Percentiles rank a stretch among this genome's conserved stretches.
These are phyloP conservation scores for Aphanomyces invadans DNA, from an alignment of 352 stramenopile species.

Conservation along the genomic window DNA sequence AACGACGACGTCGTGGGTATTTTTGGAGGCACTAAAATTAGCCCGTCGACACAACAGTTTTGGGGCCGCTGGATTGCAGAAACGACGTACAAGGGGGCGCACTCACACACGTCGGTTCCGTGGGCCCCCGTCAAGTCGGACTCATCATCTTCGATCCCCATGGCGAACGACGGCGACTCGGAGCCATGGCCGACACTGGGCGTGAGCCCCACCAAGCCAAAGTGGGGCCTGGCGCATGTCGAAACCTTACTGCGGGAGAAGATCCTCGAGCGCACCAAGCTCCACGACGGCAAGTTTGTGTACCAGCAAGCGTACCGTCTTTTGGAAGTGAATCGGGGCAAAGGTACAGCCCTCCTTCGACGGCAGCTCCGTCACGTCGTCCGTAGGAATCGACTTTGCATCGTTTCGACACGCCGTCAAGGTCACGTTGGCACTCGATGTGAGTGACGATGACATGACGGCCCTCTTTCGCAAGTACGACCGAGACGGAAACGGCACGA, in stretches of 20 bases:
- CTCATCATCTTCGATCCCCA: background rate
- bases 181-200: slow-evolving; percentile 21
- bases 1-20: background rate
- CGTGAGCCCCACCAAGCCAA: slow-evolving; percentile 44
- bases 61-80: too few species aligned
- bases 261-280: slow-evolving; percentile 79
- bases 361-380: background rate
- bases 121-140: too few species aligned
- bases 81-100: too few species aligned
- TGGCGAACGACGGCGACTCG: background rate
- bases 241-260: slow-evolving; percentile 78
- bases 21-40: too few species aligned
- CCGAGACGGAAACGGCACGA: slow-evolving; percentile 65
- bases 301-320: slow-evolving; percentile 81
- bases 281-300: slow-evolving; percentile 67
- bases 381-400: slow-evolving; percentile 54
- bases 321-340: slow-evolving; percentile 56
- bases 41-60: too few species aligned
- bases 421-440: slow-evolving; percentile 71
- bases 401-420: slow-evolving; percentile 68
- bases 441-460: slow-evolving; percentile 60
- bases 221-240: slow-evolving; percentile 69
- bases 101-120: too few species aligned
- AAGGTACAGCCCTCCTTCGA: slow-evolving; percentile 20
- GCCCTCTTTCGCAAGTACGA: slow-evolving; percentile 83